Percentiles rank a stretch among this genome's conserved stretches.
Conservation (phyloP, 75 land plant species). For the Gnetum montanum region DNA sequence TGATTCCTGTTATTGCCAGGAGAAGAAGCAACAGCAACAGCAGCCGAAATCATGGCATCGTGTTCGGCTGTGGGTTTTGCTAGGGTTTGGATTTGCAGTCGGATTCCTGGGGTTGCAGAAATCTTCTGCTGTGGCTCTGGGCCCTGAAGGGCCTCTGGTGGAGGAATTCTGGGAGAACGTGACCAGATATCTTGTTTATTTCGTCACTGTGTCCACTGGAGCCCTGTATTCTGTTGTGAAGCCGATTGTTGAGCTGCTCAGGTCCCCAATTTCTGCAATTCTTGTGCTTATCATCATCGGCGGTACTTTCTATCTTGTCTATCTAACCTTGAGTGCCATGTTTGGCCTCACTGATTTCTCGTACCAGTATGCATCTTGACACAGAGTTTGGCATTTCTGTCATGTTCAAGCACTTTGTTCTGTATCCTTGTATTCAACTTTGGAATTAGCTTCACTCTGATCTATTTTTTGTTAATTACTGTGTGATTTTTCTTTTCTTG, state of each 20-base stretch:
- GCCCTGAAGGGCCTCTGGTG: slow-evolving; percentile 83
- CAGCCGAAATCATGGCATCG: no score
- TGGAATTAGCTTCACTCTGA: no score
- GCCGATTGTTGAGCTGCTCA: slow-evolving; percentile 67
- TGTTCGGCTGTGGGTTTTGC: no score
- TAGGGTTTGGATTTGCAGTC: not conserved
- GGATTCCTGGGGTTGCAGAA: slow-evolving; percentile 15
- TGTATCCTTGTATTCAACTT: no score
- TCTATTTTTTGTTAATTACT: no score
- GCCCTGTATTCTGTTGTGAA: slow-evolving; percentile 59
- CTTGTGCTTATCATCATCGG: slow-evolving; percentile 40
- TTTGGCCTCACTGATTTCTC: slow-evolving; percentile 62
- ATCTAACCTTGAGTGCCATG: slow-evolving; percentile 72
- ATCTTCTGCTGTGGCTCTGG: slow-evolving; percentile 60
- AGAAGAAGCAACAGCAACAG: no score
- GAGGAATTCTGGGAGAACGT: slow-evolving; percentile 98
- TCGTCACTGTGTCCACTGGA: slow-evolving; percentile 80
- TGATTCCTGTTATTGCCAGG: no score
- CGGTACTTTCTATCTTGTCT: slow-evolving; percentile 54
- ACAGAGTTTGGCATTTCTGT: no score
- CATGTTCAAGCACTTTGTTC: no score
- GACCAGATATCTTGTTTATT: slow-evolving; percentile 80
- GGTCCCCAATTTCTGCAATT: slow-evolving; percentile 68
- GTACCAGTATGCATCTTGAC: slow-evolving; percentile 55
- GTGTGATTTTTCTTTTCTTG: no score